Conservation (phyloP, 192 early-diverging fungal species). For the Thamnidium elegans region DNA sequence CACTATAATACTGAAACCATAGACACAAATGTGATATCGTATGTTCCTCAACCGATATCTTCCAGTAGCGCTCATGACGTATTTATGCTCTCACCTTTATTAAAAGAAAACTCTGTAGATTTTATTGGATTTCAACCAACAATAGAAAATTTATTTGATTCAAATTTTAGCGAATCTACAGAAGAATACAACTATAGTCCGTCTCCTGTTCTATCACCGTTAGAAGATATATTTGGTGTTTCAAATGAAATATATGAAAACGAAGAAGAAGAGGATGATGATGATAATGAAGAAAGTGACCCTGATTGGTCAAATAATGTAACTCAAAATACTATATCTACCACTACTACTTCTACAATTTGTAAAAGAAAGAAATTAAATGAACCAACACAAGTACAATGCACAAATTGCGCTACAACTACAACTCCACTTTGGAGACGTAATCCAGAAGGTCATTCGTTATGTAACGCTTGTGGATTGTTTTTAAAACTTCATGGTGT, state of each 20-base stretch:
- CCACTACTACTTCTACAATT: not conserved
- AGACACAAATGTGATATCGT: not conserved
- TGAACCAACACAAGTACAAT: not conserved
- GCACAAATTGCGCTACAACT: conserved; percentile 73
- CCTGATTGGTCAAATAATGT: not conserved
- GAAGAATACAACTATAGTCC: conserved; percentile 9
- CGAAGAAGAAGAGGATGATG: not conserved
- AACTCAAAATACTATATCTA: too few relatives aligned
- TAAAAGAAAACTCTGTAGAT: not conserved
- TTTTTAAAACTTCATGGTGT: conserved; percentile 91
- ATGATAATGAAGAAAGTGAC: not conserved
- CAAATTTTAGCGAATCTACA: conserved; percentile 9
- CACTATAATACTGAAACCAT: not conserved
- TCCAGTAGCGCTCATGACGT: conserved; percentile 5
- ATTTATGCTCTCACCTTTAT: not conserved
- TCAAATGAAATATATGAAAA: not conserved
- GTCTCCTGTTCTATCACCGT: conserved; percentile 4
- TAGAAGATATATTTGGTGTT: not conserved
- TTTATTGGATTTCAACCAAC: too few relatives aligned
- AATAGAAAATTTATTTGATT: not conserved
- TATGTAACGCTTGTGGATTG: conserved; percentile 95
- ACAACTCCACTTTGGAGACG: conserved; percentile 91
- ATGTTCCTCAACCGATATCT: too few relatives aligned
- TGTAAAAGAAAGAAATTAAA: not conserved
- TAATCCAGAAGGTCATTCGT: conserved; percentile 71